A percentile compares a stretch with the other conserved stretches of the same genome.
Evolutionary conservation across 192 early-diverging fungal species (phyloP).

Genomic region (Backusella tarrabulga): DNA sequence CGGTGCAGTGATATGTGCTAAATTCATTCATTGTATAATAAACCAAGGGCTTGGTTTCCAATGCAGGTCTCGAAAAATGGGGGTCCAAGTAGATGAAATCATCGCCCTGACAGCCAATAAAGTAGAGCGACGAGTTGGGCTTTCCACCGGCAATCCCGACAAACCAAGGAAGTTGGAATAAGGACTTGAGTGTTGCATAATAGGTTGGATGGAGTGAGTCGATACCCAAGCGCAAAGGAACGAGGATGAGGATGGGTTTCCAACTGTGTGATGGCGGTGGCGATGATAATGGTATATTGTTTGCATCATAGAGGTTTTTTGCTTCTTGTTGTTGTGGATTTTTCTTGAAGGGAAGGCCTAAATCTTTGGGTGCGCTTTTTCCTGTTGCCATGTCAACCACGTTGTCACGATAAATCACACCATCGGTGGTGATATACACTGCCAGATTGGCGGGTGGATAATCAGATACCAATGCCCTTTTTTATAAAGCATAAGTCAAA

Average conservation of each 20-base stretch:
- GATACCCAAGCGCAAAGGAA: slow-evolving; percentile 89
- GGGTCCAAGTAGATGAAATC: slow-evolving; percentile 92
- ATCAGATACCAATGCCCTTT: slow-evolving; percentile 59
- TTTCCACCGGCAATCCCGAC: slow-evolving; percentile 93
- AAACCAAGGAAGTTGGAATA: slow-evolving; percentile 73
- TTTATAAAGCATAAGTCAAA: background rate
- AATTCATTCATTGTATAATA: slow-evolving; percentile 60
- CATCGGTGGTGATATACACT: slow-evolving; percentile 81
- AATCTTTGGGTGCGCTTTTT: slow-evolving; percentile 21
- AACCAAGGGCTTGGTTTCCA: slow-evolving; percentile 45
- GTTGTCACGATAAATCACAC: slow-evolving; percentile 75
- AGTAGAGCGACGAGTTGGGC: slow-evolving; percentile 94
- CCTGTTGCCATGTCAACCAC: slow-evolving; percentile 51
- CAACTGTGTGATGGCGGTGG: slow-evolving; percentile 32
- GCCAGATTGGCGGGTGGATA: slow-evolving; percentile 56
- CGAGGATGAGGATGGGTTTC: slow-evolving; percentile 77
- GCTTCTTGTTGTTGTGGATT: slow-evolving; percentile 32
- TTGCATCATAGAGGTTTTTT: slow-evolving; percentile 19
- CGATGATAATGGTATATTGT: background rate
- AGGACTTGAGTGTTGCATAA: slow-evolving; percentile 68
- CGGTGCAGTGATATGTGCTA: slow-evolving; percentile 79
- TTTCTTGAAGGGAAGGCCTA: slow-evolving; percentile 27
- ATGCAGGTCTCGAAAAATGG: slow-evolving; percentile 77
- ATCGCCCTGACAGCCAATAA: slow-evolving; percentile 81
- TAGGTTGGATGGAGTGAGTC: slow-evolving; percentile 88